These are phyloP conservation scores for Sisymbrium irio DNA, from an alignment of 345 rosid genomes.

Conservation along the genomic window DNA sequence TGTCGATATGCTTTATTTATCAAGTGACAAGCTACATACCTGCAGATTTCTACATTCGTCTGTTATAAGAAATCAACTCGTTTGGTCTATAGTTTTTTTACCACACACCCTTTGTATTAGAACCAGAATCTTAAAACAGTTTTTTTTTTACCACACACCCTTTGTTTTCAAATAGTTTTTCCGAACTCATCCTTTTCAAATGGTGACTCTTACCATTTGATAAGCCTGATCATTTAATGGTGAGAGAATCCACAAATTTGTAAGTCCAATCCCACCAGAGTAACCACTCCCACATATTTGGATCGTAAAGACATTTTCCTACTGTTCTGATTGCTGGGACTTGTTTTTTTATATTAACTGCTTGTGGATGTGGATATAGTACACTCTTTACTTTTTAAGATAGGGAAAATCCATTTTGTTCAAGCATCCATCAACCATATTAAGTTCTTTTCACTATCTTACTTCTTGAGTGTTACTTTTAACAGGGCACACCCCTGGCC, in stretches of 20 bases:
- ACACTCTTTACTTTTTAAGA: not conserved
- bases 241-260: not conserved
- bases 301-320: not conserved
- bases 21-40: slow-evolving; percentile 9
- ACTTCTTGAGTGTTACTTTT: not conserved
- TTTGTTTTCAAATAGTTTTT: slow-evolving; percentile 6
- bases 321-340: not conserved
- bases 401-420: not conserved
- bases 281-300: not conserved
- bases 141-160: not conserved
- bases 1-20: slow-evolving; percentile 5
- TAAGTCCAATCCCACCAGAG: not conserved
- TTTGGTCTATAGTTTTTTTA: not conserved
- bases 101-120: slow-evolving; percentile 8
- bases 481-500: slow-evolving; percentile 54
- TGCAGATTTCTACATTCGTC: not conserved
- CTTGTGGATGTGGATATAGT: not conserved
- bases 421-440: not conserved
- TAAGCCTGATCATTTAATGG: not conserved
- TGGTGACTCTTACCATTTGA: not conserved
- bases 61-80: slow-evolving; percentile 1
- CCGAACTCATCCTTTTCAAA: not conserved
- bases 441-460: not conserved
- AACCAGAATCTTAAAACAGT: not conserved
- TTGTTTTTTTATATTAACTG: not conserved